phyloP scores from a whole-genome alignment of 495 filamentous ascomycete genomes.

The Xylaria curta region DNA sequence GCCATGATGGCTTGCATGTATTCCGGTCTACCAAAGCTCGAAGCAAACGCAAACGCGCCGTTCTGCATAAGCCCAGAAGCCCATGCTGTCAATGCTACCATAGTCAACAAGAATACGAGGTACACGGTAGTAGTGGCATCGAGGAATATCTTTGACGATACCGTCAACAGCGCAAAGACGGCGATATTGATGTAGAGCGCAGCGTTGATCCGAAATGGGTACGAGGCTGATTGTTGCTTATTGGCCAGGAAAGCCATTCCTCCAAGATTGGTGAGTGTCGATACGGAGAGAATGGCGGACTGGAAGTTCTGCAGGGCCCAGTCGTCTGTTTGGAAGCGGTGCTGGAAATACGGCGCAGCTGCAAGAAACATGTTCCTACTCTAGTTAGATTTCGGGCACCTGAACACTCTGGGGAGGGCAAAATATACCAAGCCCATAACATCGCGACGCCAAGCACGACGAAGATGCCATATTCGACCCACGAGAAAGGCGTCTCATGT shows the following conservation, averaged over 20 bases:
- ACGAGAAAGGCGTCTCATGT: conserved; percentile 64
- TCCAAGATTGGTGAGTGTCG: conserved; percentile 78
- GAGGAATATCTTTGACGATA: conserved; percentile 75
- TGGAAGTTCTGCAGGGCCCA: conserved; percentile 83
- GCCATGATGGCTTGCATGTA: conserved; percentile 98
- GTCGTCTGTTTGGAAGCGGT: conserved; percentile 72
- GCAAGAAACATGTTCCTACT: conserved; percentile 98
- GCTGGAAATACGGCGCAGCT: conserved; percentile 89
- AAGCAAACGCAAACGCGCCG: conserved; percentile 89
- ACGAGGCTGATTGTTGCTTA: conserved; percentile 78
- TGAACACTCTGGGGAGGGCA: conserved; percentile 9
- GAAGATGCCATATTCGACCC: conserved; percentile 85
- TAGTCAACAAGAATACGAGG: conserved; percentile 79
- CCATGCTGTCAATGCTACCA: conserved; percentile 78
- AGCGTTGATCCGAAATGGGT: conserved; percentile 79
- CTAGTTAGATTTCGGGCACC: conserved; percentile 32
- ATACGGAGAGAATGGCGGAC: conserved; percentile 84
- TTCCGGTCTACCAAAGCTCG: conserved; percentile 78
- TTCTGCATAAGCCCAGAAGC: conserved; percentile 91
- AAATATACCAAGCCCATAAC: conserved; percentile 92
- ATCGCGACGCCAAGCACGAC: conserved; percentile 87
- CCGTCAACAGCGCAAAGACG: conserved; percentile 75
- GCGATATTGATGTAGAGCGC: conserved; percentile 75
- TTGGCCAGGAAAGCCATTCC: conserved; percentile 76
- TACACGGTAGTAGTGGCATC: conserved; percentile 67